Percentiles rank a stretch among this genome's conserved stretches.
phyloP scores from a whole-genome alignment of 208 protist genomes.

The Leishmania tropica region DNA sequence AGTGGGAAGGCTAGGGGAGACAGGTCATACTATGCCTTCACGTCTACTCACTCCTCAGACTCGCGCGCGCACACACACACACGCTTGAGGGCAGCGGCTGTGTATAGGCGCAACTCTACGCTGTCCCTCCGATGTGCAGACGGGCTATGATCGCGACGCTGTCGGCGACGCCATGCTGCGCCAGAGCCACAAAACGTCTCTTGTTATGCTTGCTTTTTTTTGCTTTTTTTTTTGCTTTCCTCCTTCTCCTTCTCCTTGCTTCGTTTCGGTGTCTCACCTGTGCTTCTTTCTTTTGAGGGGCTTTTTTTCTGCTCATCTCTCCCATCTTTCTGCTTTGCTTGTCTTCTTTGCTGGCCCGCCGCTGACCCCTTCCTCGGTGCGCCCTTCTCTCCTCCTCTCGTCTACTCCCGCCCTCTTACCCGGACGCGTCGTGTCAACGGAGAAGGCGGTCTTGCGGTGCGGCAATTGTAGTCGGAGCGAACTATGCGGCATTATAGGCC shows the following conservation, averaged over 20 bases:
- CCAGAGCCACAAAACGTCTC: background rate
- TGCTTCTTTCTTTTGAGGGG: no score
- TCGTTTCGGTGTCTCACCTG: no score
- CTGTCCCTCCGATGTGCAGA: background rate
- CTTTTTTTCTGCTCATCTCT: no score
- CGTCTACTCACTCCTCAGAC: background rate
- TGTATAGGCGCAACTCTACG: background rate
- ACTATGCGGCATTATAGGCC: no score
- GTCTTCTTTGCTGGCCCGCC: background rate
- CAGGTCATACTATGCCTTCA: background rate
- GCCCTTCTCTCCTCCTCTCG: background rate
- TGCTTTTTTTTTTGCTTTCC: background rate
- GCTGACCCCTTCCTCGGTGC: background rate
- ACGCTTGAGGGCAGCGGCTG: background rate
- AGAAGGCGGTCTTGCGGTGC: background rate
- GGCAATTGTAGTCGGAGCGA: background rate
- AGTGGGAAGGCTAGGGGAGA: background rate
- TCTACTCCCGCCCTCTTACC: background rate
- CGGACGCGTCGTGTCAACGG: background rate
- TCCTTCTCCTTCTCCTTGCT: no score
- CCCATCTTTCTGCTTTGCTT: background rate
- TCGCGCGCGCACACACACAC: background rate
- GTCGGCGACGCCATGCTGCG: background rate
- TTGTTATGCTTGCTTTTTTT: background rate
- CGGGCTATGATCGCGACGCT: background rate